A percentile compares a stretch with the other conserved stretches of the same genome.
Conservation (phyloP, 176 grass and related monocot genomes). For the sorghum (Sorghum bicolor) region DNA sequence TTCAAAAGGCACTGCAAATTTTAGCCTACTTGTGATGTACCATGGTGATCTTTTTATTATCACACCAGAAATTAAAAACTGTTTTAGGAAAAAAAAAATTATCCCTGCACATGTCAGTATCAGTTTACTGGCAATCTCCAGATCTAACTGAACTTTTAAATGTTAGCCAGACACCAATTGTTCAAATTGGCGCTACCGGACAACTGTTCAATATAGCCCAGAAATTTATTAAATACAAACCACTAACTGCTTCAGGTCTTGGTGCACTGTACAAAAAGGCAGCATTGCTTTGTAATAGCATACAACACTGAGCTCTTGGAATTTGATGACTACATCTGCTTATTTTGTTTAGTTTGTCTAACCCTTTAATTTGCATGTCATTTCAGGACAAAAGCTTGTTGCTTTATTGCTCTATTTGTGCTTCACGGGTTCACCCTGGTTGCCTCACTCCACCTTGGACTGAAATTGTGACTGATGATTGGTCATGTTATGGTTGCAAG, state of each 20-base stretch:
- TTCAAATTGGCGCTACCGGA: neutral
- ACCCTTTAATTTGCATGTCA: constrained; percentile 15
- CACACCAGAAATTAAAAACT: neutral
- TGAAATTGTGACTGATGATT: constrained; percentile 68
- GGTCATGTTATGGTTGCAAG: constrained; percentile 86
- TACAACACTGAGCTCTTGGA: neutral
- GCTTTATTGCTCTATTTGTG: constrained; percentile 80
- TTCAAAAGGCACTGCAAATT: neutral
- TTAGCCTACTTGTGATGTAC: constrained; percentile 2
- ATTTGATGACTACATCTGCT: neutral
- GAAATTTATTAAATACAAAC: too few relatives aligned
- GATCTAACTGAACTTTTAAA: neutral
- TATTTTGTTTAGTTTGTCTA: constrained; percentile 2
- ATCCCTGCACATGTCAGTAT: neutral
- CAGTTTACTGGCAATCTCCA: neutral
- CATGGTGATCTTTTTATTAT: neutral
- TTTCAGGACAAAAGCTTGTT: constrained; percentile 70
- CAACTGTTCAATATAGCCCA: neutral
- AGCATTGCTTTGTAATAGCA: constrained; percentile 6
- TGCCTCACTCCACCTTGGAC: constrained; percentile 88
- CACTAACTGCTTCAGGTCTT: neutral
- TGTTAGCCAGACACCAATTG: neutral
- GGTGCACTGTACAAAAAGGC: neutral
- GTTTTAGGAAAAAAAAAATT: neutral
- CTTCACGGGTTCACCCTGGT: constrained; percentile 67